phyloP scores from a whole-genome alignment of 2,329 filamentous ascomycete genomes.

The Alternaria consortialis region DNA sequence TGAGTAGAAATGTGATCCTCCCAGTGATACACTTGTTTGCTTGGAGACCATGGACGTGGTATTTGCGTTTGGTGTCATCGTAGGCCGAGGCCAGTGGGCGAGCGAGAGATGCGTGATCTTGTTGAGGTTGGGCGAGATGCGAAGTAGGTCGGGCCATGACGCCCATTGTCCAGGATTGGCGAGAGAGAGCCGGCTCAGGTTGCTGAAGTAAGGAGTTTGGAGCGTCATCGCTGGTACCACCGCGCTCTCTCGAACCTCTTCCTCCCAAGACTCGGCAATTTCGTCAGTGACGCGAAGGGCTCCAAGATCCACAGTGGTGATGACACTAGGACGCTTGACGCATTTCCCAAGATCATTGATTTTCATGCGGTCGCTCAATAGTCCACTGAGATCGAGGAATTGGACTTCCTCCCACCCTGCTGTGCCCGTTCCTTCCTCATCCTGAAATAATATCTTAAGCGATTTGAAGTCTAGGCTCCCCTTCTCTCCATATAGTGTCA shows the following conservation, averaged over 20 bases:
- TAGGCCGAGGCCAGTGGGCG: slow-evolving; percentile 69
- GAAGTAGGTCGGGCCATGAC: slow-evolving; percentile 65
- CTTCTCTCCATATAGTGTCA: slow-evolving; percentile 60
- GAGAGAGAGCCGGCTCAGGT: slow-evolving; percentile 67
- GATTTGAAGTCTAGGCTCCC: slow-evolving; percentile 53
- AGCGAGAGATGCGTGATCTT: slow-evolving; percentile 69
- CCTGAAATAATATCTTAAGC: slow-evolving; percentile 61
- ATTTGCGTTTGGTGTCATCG: slow-evolving; percentile 63
- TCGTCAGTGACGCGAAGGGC: slow-evolving; percentile 24
- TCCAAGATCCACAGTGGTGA: slow-evolving; percentile 24
- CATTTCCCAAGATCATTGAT: slow-evolving; percentile 61
- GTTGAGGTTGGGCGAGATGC: slow-evolving; percentile 62
- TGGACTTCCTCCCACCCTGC: slow-evolving; percentile 56
- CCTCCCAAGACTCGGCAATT: slow-evolving; percentile 59
- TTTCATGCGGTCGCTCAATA: slow-evolving; percentile 60
- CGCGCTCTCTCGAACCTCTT: slow-evolving; percentile 40
- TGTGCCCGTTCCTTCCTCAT: slow-evolving; percentile 41
- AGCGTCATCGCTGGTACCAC: slow-evolving; percentile 26
- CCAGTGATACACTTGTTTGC: slow-evolving; percentile 56
- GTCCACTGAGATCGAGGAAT: slow-evolving; percentile 62
- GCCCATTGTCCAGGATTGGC: slow-evolving; percentile 60
- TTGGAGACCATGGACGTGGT: slow-evolving; percentile 56
- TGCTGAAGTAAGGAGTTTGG: slow-evolving; percentile 55
- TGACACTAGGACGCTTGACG: slow-evolving; percentile 30
- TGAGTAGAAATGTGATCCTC: slow-evolving; percentile 63